Base-by-base conservation (phyloP, 2,329 filamentous ascomycete genomes). In the Fonsecaea monophora region DNA sequence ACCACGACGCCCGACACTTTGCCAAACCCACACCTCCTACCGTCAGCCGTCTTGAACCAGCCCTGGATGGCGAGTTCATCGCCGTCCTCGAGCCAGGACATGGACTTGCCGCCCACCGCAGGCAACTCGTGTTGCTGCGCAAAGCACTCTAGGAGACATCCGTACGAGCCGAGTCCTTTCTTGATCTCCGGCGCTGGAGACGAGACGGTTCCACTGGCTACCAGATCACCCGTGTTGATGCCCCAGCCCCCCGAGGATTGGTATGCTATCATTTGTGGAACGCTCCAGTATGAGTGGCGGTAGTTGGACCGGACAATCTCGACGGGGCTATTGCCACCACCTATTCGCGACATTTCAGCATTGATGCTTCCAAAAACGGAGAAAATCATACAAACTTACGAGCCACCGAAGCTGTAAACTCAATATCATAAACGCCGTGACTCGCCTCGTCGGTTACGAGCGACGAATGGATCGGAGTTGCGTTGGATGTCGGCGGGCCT, bases 61-160 rank as follows among this genome's bases (percentile, higher is more conserved):
- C 64, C 64, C n/a, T 66, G 57, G 25, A 66, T 62, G 7, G 64
- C 62, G 15, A 66, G 30, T n/a, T 21, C 40, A 38, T 66, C 64
- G 5, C 64, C 64, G 38, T 66, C 64, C 32, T 66, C 38, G n/a
- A 66, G 37, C 57, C 57, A 66, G 13, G 58, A 37, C 32, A 66
- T 48, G 3, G 45, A 25, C 18, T 57, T 35, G 9, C 58, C 64
- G 35, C 32, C 53, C 5, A 66, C 40, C 4, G 30, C 48, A 2
- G 64, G 64, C 9, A 65, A 45, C 42, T 32, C 30, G 18, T 65
- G 62, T 12, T 42, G 34, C 13, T 38, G 25, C 8, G 48, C 35
- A 30, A 38, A 21, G 13, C 38, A 34, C 34, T 65, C 62, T n/a
- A 60, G 6, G 18, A 65, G 40, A 48, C 62, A 65, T 3, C 62